Evolutionary conservation across 306 rosid species (phyloP).

Genomic region (Ochetophila trinervis): DNA sequence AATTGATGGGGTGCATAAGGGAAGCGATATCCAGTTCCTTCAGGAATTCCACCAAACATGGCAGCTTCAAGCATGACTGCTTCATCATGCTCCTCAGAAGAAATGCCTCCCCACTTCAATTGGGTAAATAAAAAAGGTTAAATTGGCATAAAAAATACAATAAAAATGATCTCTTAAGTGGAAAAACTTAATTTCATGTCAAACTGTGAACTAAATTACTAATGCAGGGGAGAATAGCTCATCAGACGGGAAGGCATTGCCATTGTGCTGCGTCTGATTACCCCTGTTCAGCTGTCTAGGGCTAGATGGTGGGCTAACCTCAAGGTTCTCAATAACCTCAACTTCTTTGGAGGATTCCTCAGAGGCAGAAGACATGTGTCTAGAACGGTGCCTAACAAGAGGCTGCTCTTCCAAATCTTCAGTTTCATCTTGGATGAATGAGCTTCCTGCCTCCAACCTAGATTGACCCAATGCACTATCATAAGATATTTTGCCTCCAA

Average conservation of each 20-base stretch:
- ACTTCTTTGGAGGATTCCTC: conserved; percentile 44
- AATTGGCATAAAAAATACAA: conserved; percentile 15
- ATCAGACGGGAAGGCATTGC: conserved; percentile 53
- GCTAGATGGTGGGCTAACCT: conserved; percentile 49
- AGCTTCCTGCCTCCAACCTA: conserved; percentile 76
- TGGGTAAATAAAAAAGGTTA: conserved; percentile 19
- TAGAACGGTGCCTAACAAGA: conserved; percentile 69
- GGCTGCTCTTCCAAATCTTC: conserved; percentile 79
- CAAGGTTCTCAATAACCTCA: conserved; percentile 26
- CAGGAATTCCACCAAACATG: conserved; percentile 93
- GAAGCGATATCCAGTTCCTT: conserved; percentile 57
- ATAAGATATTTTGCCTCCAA: conserved; percentile 30
- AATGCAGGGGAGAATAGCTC: conserved; percentile 48
- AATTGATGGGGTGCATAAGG: conserved; percentile 67
- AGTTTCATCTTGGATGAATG: conserved; percentile 61
- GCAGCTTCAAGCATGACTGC: conserved; percentile 99
- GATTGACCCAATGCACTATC: conserved; percentile 26
- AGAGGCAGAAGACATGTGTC: conserved; percentile 40
- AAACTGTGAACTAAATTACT: conserved; percentile 12
- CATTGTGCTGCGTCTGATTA: conserved; percentile 36
- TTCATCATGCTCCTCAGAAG: conserved; percentile 87
- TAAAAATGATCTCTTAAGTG: background rate
- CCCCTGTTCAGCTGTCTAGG: conserved; percentile 34
- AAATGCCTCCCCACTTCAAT: conserved; percentile 93
- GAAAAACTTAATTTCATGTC: background rate